Evolutionary conservation across 2,329 filamentous ascomycete genomes (phyloP).

Genomic region (Cyphellophora europaea): DNA sequence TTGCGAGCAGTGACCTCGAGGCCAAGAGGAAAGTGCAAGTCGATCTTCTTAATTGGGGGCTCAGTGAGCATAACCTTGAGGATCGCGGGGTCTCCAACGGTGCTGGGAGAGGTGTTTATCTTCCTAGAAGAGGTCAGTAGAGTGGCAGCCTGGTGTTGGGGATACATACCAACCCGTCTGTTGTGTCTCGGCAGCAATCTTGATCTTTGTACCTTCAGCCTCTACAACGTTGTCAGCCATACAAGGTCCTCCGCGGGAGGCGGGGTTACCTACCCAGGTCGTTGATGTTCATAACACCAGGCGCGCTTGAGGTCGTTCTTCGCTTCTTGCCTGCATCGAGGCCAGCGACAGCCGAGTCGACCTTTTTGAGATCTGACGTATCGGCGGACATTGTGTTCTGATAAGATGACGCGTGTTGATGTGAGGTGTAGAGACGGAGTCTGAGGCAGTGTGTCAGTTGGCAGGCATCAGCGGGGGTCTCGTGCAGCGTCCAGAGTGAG

Average conservation of each 20-base stretch:
- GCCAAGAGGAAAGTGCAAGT: constrained; percentile 82
- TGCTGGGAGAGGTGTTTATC: constrained; percentile 74
- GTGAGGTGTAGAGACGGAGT: constrained; percentile 2
- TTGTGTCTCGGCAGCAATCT: constrained; percentile 74
- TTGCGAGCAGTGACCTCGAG: constrained; percentile 84
- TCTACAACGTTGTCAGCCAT: constrained; percentile 40
- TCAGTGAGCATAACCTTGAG: constrained; percentile 72
- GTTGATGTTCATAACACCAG: constrained; percentile 71
- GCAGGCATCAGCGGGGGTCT: constrained; percentile 1
- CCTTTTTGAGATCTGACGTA: constrained; percentile 48
- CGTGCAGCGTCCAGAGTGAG: not conserved
- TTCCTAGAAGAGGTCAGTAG: constrained; percentile 52
- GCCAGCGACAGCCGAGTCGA: constrained; percentile 85
- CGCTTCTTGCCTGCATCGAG: constrained; percentile 40
- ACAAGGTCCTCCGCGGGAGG: constrained; percentile 3
- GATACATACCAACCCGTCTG: constrained; percentile 67
- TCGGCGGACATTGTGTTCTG: constrained; percentile 18
- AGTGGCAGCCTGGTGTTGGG: constrained; percentile 1
- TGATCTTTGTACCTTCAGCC: constrained; percentile 60
- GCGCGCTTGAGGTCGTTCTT: constrained; percentile 62
- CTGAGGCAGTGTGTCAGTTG: constrained; percentile 1
- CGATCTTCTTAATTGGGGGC: constrained; percentile 87
- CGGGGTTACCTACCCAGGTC: constrained; percentile 60
- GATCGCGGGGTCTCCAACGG: constrained; percentile 72
- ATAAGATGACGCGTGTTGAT: not conserved